Evolutionary conservation across 2,329 filamentous ascomycete genomes (phyloP).

Genomic region (Trichoderma semiorbis): DNA sequence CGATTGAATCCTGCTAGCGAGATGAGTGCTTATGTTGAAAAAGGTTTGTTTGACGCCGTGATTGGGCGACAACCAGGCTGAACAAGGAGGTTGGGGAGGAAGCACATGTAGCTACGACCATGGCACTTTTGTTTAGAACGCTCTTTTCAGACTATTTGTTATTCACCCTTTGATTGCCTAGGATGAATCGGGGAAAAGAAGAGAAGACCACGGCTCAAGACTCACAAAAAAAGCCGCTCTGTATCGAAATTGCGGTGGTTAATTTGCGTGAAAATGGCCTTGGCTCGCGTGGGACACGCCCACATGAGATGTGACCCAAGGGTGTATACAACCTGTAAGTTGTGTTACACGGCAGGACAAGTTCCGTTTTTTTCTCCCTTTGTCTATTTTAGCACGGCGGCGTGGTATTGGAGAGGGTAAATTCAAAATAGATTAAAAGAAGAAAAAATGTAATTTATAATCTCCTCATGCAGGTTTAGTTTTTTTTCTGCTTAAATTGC

Average conservation of each 20-base stretch:
- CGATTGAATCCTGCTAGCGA: background rate
- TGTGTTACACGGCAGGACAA: background rate
- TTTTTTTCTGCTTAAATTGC: background rate
- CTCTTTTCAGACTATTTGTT: background rate
- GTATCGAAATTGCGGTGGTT: background rate
- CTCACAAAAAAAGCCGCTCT: background rate
- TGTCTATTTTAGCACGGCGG: background rate
- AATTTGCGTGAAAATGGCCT: background rate
- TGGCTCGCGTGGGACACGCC: background rate
- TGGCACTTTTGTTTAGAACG: constrained; percentile 1
- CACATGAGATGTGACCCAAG: background rate
- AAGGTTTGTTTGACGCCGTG: background rate
- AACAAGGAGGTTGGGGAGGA: background rate
- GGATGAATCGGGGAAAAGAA: background rate
- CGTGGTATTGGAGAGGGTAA: background rate
- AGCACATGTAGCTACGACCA: background rate
- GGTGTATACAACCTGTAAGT: background rate
- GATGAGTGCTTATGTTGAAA: background rate
- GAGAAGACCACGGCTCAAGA: background rate
- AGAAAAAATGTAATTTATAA: background rate
- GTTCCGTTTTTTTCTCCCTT: background rate
- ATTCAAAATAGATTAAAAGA: background rate
- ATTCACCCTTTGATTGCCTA: background rate
- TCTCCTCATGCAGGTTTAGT: background rate
- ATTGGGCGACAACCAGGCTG: background rate